Conservation (phyloP, 768 basidiomycete species). For the Mycena olivaceomarginata region DNA sequence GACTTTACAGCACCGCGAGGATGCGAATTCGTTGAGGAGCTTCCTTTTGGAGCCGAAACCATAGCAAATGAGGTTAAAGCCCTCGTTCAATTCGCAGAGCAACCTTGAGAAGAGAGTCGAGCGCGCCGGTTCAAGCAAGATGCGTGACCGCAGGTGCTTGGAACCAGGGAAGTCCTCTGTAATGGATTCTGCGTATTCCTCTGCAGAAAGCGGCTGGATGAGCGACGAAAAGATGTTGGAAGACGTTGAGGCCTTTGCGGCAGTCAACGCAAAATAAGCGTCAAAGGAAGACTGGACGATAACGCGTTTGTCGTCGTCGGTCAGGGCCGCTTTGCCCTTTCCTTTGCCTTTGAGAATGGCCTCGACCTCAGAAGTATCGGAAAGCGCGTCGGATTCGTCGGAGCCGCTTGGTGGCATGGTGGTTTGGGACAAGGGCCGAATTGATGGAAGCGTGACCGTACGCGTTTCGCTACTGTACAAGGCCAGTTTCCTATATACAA, state of each 20-base stretch:
- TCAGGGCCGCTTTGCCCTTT: slow-evolving; percentile 31
- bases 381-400: slow-evolving; percentile 34
- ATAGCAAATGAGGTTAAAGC: slow-evolving; percentile 93
- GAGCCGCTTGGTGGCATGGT: slow-evolving; percentile 33
- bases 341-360: slow-evolving; percentile 34
- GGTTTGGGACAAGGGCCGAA: not conserved
- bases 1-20: slow-evolving; percentile 67
- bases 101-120: slow-evolving; percentile 74
- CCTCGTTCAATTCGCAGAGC: slow-evolving; percentile 82
- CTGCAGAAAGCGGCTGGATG: slow-evolving; percentile 81
- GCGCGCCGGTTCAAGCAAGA: slow-evolving; percentile 56
- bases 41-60: slow-evolving; percentile 93
- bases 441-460: slow-evolving; percentile 15
- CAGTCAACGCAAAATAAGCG: slow-evolving; percentile 85
- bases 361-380: slow-evolving; percentile 33
- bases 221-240: slow-evolving; percentile 86
- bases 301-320: slow-evolving; percentile 22
- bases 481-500: too few species aligned
- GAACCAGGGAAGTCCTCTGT: slow-evolving; percentile 50
- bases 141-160: slow-evolving; percentile 56
- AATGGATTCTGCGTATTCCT: slow-evolving; percentile 73
- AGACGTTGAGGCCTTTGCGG: slow-evolving; percentile 83
- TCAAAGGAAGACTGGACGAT: slow-evolving; percentile 87
- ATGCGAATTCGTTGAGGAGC: slow-evolving; percentile 86
- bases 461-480: not conserved